Conservation (phyloP, 78 protist species). For the Cavenderia fasciculata region DNA sequence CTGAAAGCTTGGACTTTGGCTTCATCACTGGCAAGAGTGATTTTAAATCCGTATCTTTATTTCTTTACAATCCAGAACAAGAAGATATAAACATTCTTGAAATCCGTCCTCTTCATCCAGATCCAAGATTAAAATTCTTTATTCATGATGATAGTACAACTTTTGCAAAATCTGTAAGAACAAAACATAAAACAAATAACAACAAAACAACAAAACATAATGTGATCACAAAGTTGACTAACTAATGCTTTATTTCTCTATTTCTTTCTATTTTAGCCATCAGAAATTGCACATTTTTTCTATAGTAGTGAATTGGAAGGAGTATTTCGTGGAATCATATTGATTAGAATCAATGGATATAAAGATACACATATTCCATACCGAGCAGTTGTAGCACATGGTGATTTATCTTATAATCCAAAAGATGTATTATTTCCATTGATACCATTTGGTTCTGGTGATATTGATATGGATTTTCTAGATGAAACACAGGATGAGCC, state of each 20-base stretch:
- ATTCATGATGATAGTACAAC: constrained; percentile 12
- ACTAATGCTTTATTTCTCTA: no score
- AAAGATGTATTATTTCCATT: constrained; percentile 20
- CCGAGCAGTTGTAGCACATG: not conserved
- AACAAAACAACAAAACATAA: no score
- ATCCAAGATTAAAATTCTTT: constrained; percentile 11
- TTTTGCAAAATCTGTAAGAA: not conserved
- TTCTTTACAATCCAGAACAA: constrained; percentile 7
- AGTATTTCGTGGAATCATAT: constrained; percentile 23
- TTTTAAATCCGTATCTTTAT: constrained; percentile 11
- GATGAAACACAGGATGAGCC: no score
- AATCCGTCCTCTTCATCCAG: not conserved
- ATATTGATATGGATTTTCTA: no score
- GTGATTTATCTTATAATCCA: constrained; percentile 7
- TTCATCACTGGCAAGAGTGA: constrained; percentile 26
- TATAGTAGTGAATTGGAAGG: constrained; percentile 21
- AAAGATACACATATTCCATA: constrained; percentile 33
- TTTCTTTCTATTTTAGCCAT: constrained; percentile 2
- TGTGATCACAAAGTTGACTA: no score
- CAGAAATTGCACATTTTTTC: constrained; percentile 36
- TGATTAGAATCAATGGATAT: not conserved
- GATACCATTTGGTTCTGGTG: no score
- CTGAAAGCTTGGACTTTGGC: constrained; percentile 35
- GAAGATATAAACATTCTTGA: constrained; percentile 14
- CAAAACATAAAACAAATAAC: not conserved